Percentiles rank a stretch among this genome's conserved stretches.
Conservation (phyloP, 768 basidiomycete genomes). For the Thelephora ganbajun region DNA sequence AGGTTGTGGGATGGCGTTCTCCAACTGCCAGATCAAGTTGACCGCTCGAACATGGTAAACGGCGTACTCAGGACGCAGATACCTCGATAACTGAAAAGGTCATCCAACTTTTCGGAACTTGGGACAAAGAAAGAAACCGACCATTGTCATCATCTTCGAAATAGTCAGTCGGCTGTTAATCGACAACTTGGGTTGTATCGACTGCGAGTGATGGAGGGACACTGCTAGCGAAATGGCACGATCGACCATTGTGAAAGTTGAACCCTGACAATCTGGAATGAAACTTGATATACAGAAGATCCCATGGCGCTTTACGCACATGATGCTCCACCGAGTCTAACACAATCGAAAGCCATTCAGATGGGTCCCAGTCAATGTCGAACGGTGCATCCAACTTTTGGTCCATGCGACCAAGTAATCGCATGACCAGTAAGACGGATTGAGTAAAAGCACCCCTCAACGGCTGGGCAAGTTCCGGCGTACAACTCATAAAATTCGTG, state of each 20-base stretch:
- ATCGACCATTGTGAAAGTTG: slow-evolving; percentile 59
- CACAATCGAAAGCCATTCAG: slow-evolving; percentile 44
- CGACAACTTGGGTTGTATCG: slow-evolving; percentile 35
- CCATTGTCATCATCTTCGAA: slow-evolving; percentile 42
- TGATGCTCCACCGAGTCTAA: slow-evolving; percentile 41
- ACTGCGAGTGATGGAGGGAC: slow-evolving; percentile 34
- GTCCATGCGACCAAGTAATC: slow-evolving; percentile 31
- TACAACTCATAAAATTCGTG: slow-evolving; percentile 1
- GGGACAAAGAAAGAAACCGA: slow-evolving; percentile 11
- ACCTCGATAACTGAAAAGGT: slow-evolving; percentile 44
- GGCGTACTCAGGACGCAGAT: slow-evolving; percentile 50
- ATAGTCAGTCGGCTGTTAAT: slow-evolving; percentile 45
- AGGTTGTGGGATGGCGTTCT: slow-evolving; percentile 34
- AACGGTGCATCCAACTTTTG: slow-evolving; percentile 17
- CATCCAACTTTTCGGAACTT: slow-evolving; percentile 3
- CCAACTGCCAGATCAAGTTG: slow-evolving; percentile 70
- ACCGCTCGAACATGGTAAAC: slow-evolving; percentile 75
- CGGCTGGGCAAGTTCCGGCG: slow-evolving; percentile 18
- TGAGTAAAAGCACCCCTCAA: slow-evolving; percentile 40
- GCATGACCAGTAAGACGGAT: slow-evolving; percentile 35
- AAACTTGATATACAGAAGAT: background rate
- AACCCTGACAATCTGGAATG: slow-evolving; percentile 21
- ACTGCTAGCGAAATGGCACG: slow-evolving; percentile 42
- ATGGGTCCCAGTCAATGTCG: slow-evolving; percentile 43
- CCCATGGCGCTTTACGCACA: slow-evolving; percentile 21